Evolutionary conservation across 108 stramenopile genomes (phyloP), one percentile per base, ranked within the genome.

Genomic region (Cyclotella choctawhatcheeana): DNA sequence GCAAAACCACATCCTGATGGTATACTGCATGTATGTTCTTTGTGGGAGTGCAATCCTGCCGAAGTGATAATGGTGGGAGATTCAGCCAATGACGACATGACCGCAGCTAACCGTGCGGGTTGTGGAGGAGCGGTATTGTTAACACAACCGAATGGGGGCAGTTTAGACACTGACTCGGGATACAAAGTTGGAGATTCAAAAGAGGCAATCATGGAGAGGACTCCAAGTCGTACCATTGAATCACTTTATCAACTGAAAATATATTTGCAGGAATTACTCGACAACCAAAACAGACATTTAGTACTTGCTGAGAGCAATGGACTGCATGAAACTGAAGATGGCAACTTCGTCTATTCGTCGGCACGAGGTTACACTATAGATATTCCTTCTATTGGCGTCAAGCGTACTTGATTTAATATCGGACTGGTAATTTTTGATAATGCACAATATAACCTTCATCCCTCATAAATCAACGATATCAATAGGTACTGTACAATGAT

Each of bases 21-120:
- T 0, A 82, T 78, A 32, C 58, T 64, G 0, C 74, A 82, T 62
- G 71, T 82, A 21, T 82, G 82, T 47, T 32, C 71, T 3, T 3
- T 67, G 3, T 78, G 82, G 82, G 60, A 47, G 1, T 78, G 76
- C 50, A 56, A 62, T 21, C 72, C 77, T 33, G 34, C 45, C 0
- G 58, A 82, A 20, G 73, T 82, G 2, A 74, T 82, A 21, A 78
- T 78, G 77, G 82, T 82, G 0, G 82, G 82, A 17, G 82, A 82
- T 32, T 73, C 67, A 3, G 62, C 56, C 0, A 65, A 71, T n/a
- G 77, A 78, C 47, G 77, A 82, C 66, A 64, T 78, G 12, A 51
- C 51, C 2, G 65, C 77, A n/a, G 82, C 74, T 35, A 67, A 78
- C 68, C 53, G 82, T 40, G 77, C 82, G 16, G 77, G 72, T 13